A percentile compares a stretch with the other conserved stretches of the same genome.
Evolutionary conservation across 805 yeast genomes (phyloP).

Genomic region (Cyberlindnera xishuangbannaensis): DNA sequence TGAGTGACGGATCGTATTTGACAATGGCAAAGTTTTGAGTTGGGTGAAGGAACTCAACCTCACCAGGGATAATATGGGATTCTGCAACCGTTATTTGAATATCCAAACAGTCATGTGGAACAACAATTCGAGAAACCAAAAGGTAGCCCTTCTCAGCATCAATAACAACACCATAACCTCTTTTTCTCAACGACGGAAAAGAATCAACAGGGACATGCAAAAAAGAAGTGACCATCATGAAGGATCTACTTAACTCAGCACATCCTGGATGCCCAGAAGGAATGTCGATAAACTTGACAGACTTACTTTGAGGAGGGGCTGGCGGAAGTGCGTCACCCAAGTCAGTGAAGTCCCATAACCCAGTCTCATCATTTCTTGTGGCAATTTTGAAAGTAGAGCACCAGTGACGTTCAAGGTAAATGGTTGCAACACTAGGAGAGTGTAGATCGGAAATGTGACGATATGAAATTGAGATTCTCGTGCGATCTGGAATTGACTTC

Average conservation of each 20-base stretch:
- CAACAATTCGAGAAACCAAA: conserved; percentile 67
- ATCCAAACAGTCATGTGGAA: conserved; percentile 76
- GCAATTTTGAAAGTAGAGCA: conserved; percentile 64
- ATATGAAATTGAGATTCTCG: conserved; percentile 62
- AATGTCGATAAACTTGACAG: conserved; percentile 65
- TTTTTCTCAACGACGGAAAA: conserved; percentile 52
- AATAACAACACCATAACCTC: conserved; percentile 72
- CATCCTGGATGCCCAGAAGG: conserved; percentile 52
- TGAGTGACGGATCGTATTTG: conserved; percentile 72
- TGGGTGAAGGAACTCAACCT: conserved; percentile 81
- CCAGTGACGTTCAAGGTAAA: conserved; percentile 85
- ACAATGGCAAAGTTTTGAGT: conserved; percentile 79
- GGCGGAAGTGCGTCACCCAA: conserved; percentile 56
- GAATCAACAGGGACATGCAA: conserved; percentile 75
- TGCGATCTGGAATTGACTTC: conserved; percentile 69
- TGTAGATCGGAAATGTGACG: conserved; percentile 80
- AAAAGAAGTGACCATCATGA: conserved; percentile 63
- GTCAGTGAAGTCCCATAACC: conserved; percentile 50
- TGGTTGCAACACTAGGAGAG: conserved; percentile 58
- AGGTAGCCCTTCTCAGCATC: conserved; percentile 80
- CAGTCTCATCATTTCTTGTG: conserved; percentile 50
- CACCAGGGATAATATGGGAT: conserved; percentile 72
- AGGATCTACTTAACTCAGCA: conserved; percentile 53
- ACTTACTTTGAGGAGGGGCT: conserved; percentile 42
- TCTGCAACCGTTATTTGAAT: conserved; percentile 78